These are phyloP conservation scores for Neonectria punicea DNA, from an alignment of 2,329 filamentous ascomycete species.

Conservation along the genomic window DNA sequence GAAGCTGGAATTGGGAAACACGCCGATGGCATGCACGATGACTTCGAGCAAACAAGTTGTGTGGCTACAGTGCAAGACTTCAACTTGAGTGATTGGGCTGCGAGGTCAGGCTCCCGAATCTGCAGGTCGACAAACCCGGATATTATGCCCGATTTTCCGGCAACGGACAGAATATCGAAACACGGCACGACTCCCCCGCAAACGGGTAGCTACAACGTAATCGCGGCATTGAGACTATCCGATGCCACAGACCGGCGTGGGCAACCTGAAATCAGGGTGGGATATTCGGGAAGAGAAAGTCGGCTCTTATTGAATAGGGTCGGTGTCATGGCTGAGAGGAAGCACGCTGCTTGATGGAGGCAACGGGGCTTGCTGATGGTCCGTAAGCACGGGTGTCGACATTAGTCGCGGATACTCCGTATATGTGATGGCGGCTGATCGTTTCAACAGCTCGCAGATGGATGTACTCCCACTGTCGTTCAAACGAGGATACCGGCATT, in stretches of 20 bases:
- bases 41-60: neutral
- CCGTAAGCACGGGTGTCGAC: conserved; percentile 10
- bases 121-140: neutral
- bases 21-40: neutral
- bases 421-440: neutral
- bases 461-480: neutral
- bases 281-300: neutral
- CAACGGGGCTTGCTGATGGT: neutral
- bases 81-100: neutral
- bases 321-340: neutral
- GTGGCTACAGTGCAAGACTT: neutral
- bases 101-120: neutral
- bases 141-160: neutral
- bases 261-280: neutral
- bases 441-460: neutral
- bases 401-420: conserved; percentile 11
- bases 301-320: neutral
- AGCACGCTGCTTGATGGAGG: neutral
- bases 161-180: neutral
- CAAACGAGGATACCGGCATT: neutral
- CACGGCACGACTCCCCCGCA: neutral
- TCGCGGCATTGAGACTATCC: neutral
- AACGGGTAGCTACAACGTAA: neutral
- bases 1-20: neutral
- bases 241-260: neutral